phyloP scores from a whole-genome alignment of 371 early-diverging fungal genomes.

The Mortierella sp. region DNA sequence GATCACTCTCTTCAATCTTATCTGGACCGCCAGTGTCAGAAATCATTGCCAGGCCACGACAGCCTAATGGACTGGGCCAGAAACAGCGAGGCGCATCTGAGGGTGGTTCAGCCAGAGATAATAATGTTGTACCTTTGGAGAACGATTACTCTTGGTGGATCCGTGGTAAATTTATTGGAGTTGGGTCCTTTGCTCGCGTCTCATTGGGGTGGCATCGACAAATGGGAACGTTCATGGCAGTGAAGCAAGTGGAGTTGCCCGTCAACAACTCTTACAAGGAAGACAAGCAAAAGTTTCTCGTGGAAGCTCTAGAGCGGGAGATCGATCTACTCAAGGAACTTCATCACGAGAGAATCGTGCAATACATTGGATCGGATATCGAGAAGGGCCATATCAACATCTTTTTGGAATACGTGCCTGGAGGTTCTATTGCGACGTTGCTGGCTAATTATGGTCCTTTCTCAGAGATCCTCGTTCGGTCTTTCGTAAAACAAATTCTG shows the following conservation, averaged over 20 bases:
- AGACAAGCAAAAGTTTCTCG: conserved; percentile 71
- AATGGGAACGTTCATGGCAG: conserved; percentile 94
- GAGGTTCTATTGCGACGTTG: conserved; percentile 93
- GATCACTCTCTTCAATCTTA: conserved; percentile 34
- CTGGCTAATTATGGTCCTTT: conserved; percentile 90
- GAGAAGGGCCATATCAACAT: conserved; percentile 90
- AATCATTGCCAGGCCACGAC: conserved; percentile 26
- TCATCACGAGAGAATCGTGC: conserved; percentile 95
- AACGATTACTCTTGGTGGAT: conserved; percentile 74
- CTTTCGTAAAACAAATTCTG: conserved; percentile 92
- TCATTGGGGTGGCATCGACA: conserved; percentile 90
- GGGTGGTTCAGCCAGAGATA: conserved; percentile 31
- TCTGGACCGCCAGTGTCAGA: conserved; percentile 21
- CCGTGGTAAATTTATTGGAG: conserved; percentile 93
- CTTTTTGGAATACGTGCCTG: conserved; percentile 98
- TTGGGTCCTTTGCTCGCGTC: conserved; percentile 98
- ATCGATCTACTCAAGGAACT: conserved; percentile 91
- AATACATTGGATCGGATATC: conserved; percentile 90
- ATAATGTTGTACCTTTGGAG: conserved; percentile 44
- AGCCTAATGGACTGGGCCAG: conserved; percentile 6
- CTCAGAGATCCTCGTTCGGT: conserved; percentile 85
- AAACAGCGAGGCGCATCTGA: conserved; percentile 30
- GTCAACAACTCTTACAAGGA: conserved; percentile 74
- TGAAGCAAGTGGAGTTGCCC: conserved; percentile 96
- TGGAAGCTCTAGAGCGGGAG: conserved; percentile 90